A percentile compares a stretch with the other conserved stretches of the same genome.
These are phyloP conservation scores for Colletotrichum sp. DNA, from an alignment of 2,329 filamentous ascomycete genomes.

Conservation along the genomic window DNA sequence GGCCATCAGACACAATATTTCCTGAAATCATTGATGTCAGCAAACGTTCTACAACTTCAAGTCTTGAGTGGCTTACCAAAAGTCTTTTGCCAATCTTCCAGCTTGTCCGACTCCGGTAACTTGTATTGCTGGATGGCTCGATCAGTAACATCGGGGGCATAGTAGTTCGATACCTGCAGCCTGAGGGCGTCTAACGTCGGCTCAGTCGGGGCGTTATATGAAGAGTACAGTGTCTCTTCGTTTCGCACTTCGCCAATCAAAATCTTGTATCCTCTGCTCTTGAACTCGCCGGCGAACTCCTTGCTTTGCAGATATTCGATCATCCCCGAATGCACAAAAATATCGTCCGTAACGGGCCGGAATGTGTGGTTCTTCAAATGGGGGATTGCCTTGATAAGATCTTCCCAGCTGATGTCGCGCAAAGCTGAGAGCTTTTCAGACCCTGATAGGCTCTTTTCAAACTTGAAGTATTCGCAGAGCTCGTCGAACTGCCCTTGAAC, in stretches of 20 bases:
- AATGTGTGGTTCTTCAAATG: slow-evolving; percentile 49
- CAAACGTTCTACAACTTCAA: not conserved
- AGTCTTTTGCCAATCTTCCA: slow-evolving; percentile 38
- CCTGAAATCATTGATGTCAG: not conserved
- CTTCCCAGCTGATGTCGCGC: slow-evolving; percentile 31
- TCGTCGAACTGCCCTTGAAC: slow-evolving; percentile 47
- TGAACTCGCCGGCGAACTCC: slow-evolving; percentile 41
- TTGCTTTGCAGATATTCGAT: slow-evolving; percentile 40
- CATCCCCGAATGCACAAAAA: slow-evolving; percentile 43
- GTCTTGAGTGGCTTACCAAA: slow-evolving; percentile 32
- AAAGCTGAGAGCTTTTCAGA: slow-evolving; percentile 35
- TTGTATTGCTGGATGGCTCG: slow-evolving; percentile 38
- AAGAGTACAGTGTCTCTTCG: slow-evolving; percentile 47
- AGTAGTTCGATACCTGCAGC: slow-evolving; percentile 47
- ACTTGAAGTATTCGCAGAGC: slow-evolving; percentile 37
- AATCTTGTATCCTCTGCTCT: slow-evolving; percentile 34
- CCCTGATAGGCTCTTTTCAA: slow-evolving; percentile 25
- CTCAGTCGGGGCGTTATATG: slow-evolving; percentile 39
- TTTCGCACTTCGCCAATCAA: slow-evolving; percentile 48
- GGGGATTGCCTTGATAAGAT: slow-evolving; percentile 38
- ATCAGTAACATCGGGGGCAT: slow-evolving; percentile 40
- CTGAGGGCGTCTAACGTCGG: slow-evolving; percentile 36
- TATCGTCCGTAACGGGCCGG: slow-evolving; percentile 45
- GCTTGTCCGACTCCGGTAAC: slow-evolving; percentile 31
- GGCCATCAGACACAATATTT: slow-evolving; percentile 41